phyloP scores from a whole-genome alignment of 192 early-diverging fungal species.

The Piromyces finnis region DNA sequence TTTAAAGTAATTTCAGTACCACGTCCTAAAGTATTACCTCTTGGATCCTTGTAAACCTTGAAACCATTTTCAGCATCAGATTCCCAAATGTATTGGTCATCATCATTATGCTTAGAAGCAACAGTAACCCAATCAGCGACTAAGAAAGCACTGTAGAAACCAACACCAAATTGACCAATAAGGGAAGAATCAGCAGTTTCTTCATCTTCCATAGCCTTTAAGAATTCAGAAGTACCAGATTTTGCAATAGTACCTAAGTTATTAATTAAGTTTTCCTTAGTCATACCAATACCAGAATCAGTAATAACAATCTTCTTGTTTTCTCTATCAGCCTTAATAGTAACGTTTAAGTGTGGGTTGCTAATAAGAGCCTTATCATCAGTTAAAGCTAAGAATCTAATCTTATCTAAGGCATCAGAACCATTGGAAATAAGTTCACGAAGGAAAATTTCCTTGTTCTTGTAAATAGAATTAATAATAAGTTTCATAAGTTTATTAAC shows the following conservation, averaged over 20 bases:
- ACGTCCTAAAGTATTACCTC: conserved; percentile 74
- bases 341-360: conserved; percentile 62
- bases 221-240: conserved; percentile 83
- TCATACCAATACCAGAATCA: conserved; percentile 96
- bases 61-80: conserved; percentile 80
- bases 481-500: neutral
- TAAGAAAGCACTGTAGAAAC: conserved; percentile 95
- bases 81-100: conserved; percentile 84
- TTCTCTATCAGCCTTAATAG: conserved; percentile 55
- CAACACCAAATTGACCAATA: conserved; percentile 98
- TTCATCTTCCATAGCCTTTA: conserved; percentile 56
- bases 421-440: conserved; percentile 76
- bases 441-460: conserved; percentile 81
- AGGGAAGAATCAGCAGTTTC: conserved; percentile 20
- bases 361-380: conserved; percentile 33
- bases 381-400: conserved; percentile 62
- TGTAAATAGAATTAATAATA: conserved; percentile 46
- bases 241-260: conserved; percentile 97
- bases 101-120: conserved; percentile 72
- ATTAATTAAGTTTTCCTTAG: conserved; percentile 41
- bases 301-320: conserved; percentile 59
- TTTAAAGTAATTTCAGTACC: conserved; percentile 86
- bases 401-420: conserved; percentile 92
- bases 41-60: conserved; percentile 73
- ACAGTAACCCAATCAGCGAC: conserved; percentile 90